Percentiles rank a stretch among this genome's conserved stretches.
Evolutionary conservation across 805 yeast genomes (phyloP).

Genomic region (Hanseniaspora pseudoguilliermondii): DNA sequence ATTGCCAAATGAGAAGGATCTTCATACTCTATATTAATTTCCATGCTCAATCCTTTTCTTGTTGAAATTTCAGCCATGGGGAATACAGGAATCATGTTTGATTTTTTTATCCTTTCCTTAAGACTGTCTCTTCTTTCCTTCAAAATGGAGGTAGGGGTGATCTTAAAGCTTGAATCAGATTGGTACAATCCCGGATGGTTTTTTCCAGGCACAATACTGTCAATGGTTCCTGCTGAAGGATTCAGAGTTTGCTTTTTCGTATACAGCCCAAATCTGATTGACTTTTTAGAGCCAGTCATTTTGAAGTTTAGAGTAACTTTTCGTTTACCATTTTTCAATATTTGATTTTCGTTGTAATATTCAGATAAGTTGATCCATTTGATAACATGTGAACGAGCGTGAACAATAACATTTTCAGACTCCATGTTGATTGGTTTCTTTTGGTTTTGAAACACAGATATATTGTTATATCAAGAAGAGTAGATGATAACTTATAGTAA

Average conservation of each 20-base stretch:
- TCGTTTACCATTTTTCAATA: neutral
- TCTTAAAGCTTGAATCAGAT: neutral
- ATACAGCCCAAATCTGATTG: slow-evolving; percentile 35
- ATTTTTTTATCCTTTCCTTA: slow-evolving; percentile 3
- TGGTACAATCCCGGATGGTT: slow-evolving; percentile 1
- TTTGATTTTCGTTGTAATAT: neutral
- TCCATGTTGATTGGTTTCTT: neutral
- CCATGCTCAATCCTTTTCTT: slow-evolving; percentile 4
- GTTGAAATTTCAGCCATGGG: slow-evolving; percentile 1
- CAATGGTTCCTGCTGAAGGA: slow-evolving; percentile 13
- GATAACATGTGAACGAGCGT: slow-evolving; percentile 75
- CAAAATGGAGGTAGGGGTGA: slow-evolving; percentile 3
- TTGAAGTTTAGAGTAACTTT: slow-evolving; percentile 41
- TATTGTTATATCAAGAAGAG: too few species aligned
- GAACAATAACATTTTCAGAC: slow-evolving; percentile 87
- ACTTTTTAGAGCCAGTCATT: slow-evolving; percentile 60
- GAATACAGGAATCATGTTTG: slow-evolving; percentile 1
- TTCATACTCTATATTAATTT: slow-evolving; percentile 4
- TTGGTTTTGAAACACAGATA: neutral
- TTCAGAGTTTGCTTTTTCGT: slow-evolving; percentile 16
- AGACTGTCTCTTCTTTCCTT: slow-evolving; percentile 3
- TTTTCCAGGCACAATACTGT: neutral
- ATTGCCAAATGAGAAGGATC: slow-evolving; percentile 9
- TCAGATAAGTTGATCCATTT: slow-evolving; percentile 74
- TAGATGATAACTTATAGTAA: too few species aligned